Conservation (phyloP, 2,329 filamentous ascomycete genomes). For the Cytospora piceae region DNA sequence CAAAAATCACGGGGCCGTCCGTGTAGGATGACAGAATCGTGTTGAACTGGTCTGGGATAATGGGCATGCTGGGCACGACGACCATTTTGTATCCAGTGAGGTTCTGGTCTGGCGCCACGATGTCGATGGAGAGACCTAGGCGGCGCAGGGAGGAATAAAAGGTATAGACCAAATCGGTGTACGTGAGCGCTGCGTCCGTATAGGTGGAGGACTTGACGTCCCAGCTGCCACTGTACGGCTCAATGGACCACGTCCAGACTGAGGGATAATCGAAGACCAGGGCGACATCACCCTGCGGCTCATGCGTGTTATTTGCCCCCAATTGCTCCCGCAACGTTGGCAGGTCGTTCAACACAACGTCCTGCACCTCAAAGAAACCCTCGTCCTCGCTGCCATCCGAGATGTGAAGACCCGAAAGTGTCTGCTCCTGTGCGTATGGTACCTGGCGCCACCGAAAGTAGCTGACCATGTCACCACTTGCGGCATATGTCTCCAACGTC, state of each 20-base stretch:
- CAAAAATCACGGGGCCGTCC: constrained; percentile 32
- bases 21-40: constrained; percentile 26
- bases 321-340: constrained; percentile 25
- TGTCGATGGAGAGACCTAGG: constrained; percentile 34
- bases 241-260: constrained; percentile 33
- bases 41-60: constrained; percentile 31
- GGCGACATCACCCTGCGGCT: constrained; percentile 32
- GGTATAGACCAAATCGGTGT: constrained; percentile 32
- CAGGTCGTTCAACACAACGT: constrained; percentile 31
- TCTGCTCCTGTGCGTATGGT: constrained; percentile 35
- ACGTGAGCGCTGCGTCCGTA: constrained; percentile 28
- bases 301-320: constrained; percentile 8
- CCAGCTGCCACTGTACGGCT: constrained; percentile 35
- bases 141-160: constrained; percentile 34
- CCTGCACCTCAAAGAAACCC: constrained; percentile 30
- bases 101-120: constrained; percentile 32
- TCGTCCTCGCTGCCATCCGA: constrained; percentile 32
- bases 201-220: constrained; percentile 31
- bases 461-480: constrained; percentile 32
- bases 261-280: constrained; percentile 34
- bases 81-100: constrained; percentile 34
- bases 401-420: constrained; percentile 32
- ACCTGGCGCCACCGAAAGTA: constrained; percentile 36
- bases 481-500: constrained; percentile 34
- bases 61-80: constrained; percentile 34